These are phyloP conservation scores for Oropetium thomaeum DNA, from an alignment of 176 grass and related monocot genomes.

Conservation along the genomic window DNA sequence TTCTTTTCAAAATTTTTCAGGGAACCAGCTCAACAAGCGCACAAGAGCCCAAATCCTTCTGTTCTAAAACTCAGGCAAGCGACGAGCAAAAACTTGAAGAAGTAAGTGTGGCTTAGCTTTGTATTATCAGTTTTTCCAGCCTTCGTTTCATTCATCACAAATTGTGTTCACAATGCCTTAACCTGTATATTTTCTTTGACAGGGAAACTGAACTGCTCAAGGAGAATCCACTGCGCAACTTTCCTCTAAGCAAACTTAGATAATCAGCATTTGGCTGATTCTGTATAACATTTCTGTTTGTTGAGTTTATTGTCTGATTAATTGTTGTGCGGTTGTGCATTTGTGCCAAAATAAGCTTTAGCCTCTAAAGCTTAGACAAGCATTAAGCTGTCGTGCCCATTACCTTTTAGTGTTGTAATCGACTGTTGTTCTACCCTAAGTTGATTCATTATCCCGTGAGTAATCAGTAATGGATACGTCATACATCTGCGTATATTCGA, in stretches of 20 bases:
- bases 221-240: constrained; percentile 86
- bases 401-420: constrained; percentile 15
- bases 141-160: not conserved
- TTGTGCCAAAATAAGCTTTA: constrained; percentile 47
- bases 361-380: constrained; percentile 45
- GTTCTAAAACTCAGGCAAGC: constrained; percentile 70
- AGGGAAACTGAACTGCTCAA: constrained; percentile 96
- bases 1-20: constrained; percentile 38
- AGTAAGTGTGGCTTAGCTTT: constrained; percentile 50
- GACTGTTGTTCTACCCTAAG: not conserved
- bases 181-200: constrained; percentile 31
- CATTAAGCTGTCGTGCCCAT: not conserved
- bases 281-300: not conserved
- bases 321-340: constrained; percentile 4
- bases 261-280: constrained; percentile 35
- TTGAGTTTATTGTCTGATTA: constrained; percentile 26
- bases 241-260: constrained; percentile 72
- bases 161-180: no score
- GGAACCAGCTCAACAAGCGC: constrained; percentile 40
- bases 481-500: not conserved
- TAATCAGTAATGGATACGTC: not conserved
- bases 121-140: not conserved
- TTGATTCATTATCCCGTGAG: constrained; percentile 15
- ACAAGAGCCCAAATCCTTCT: constrained; percentile 64
- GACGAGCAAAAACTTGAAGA: constrained; percentile 67